Base-by-base conservation (phyloP, 2,329 filamentous ascomycete genomes). In the Aspergillus ruber region DNA sequence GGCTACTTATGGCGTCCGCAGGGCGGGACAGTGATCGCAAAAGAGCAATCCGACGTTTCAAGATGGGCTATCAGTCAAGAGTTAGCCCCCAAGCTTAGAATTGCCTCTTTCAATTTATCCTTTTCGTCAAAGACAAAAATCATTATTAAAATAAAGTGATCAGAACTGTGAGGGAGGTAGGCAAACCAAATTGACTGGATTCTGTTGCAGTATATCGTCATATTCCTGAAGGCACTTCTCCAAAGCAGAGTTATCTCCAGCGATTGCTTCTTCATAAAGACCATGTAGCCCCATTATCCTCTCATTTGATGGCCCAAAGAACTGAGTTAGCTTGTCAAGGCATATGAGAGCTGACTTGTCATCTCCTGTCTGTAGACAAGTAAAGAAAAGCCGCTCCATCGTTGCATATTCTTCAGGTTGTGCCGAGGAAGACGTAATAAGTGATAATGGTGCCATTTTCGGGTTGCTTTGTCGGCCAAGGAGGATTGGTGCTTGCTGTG, bases 251-350 rank as follows among this genome's bases (percentile, higher is more conserved):
- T 83, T 72, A 54, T 84, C 81, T 44, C 79, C 73, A 17, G 90
- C 89, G 36, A 81, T 80, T 1, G 91, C 89, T 70, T 97, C 93
- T 59, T 90, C 85, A 55, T 90, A 84, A 21, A 98, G 70, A 2
- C 91, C 93, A 54, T 80, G 79, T 42, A 97, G 73, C 9, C 86
- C 90, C 79, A 91, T 85, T 44, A 97, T 78, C 56, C 88, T 84
- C 70, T 96, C 89, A 68, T 97, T 95, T 32, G 81, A 76, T 21
- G 79, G 74, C 21, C 91, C 90, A 65, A 98, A 98, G 43, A 93
- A 86, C 50, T 80, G 74, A 4, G 82, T 83, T 41, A 98, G 78
- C 51, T 84, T 81, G 60, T 87, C 81, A 33, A 97, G 77, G 63
- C 87, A 88, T 57, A 83, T 67, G 55, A 82, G 81, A 20, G 93